These are phyloP conservation scores for Kernera saxatilis DNA, from an alignment of 345 rosid genomes.

Conservation along the genomic window DNA sequence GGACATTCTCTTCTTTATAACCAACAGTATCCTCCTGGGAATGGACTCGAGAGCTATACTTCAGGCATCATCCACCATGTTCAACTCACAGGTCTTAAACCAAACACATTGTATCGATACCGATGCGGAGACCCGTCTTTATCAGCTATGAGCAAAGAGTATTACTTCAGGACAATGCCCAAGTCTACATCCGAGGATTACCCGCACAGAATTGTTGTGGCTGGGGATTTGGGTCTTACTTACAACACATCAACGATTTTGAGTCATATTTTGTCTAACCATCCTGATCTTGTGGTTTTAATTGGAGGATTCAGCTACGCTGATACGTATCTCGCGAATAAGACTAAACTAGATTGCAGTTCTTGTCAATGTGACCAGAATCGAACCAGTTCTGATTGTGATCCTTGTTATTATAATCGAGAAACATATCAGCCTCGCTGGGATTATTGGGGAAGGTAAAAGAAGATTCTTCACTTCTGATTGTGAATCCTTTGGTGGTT, in stretches of 20 bases:
- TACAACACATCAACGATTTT: constrained; percentile 67
- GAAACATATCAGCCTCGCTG: constrained; percentile 94
- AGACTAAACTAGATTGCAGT: constrained; percentile 49
- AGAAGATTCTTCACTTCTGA: background rate
- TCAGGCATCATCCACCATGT: constrained; percentile 90
- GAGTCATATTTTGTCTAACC: constrained; percentile 52
- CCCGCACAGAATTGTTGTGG: constrained; percentile 62
- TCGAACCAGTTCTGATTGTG: background rate
- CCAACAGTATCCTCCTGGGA: constrained; percentile 50
- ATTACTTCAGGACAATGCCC: constrained; percentile 76
- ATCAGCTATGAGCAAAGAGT: constrained; percentile 46
- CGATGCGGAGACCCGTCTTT: constrained; percentile 70
- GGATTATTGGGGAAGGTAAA: constrained; percentile 97
- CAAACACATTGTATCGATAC: constrained; percentile 50
- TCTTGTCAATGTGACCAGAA: constrained; percentile 26
- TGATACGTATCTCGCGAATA: constrained; percentile 60
- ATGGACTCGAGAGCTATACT: constrained; percentile 57
- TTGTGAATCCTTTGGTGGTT: background rate
- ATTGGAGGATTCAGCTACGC: constrained; percentile 82
- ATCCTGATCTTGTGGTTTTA: constrained; percentile 76
- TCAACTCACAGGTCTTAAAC: constrained; percentile 60
- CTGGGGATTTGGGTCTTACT: constrained; percentile 86
- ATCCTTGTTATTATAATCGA: background rate
- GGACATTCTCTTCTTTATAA: constrained; percentile 63
- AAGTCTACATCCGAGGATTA: constrained; percentile 42